Evolutionary conservation across 2,329 filamentous ascomycete species (phyloP).

Genomic region (Dactylellina drechsleri): DNA sequence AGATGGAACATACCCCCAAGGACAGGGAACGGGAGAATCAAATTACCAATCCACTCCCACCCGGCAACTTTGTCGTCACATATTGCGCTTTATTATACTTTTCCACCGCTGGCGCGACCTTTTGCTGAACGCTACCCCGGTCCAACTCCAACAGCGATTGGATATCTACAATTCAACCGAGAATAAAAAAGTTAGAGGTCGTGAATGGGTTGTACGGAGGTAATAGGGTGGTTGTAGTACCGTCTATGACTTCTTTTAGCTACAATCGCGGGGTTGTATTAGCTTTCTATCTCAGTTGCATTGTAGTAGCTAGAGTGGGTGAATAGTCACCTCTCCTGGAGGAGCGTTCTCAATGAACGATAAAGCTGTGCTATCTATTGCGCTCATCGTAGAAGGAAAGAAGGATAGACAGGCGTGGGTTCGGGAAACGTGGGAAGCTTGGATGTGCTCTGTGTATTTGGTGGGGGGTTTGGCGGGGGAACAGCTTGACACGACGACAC

Average conservation of each 20-base stretch:
- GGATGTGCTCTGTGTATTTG: conserved; percentile 27
- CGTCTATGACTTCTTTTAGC: conserved; percentile 88
- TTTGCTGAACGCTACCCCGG: conserved; percentile 73
- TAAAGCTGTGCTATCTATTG: conserved; percentile 69
- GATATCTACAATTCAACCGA: conserved; percentile 73
- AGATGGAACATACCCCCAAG: not conserved
- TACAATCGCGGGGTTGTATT: conserved; percentile 61
- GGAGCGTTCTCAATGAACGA: conserved; percentile 94
- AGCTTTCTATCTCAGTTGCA: too few species aligned
- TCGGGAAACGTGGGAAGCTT: conserved; percentile 24
- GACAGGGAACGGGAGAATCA: conserved; percentile 9
- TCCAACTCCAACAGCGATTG: conserved; percentile 81
- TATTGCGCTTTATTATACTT: conserved; percentile 98
- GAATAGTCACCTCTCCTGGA: conserved; percentile 83
- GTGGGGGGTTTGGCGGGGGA: conserved; percentile 6
- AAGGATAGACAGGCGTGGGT: conserved; percentile 18
- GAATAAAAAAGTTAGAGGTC: not conserved
- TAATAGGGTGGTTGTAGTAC: conserved; percentile 65
- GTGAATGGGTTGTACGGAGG: too few species aligned
- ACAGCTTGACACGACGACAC: conserved; percentile 7
- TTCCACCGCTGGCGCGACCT: conserved; percentile 83
- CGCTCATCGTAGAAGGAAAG: conserved; percentile 43
- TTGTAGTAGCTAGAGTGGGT: conserved; percentile 3
- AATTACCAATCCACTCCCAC: conserved; percentile 78
- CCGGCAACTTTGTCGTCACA: conserved; percentile 85